phyloP scores from a whole-genome alignment of 2,329 filamentous ascomycete species.

The Coniochaeta hoffmannii region DNA sequence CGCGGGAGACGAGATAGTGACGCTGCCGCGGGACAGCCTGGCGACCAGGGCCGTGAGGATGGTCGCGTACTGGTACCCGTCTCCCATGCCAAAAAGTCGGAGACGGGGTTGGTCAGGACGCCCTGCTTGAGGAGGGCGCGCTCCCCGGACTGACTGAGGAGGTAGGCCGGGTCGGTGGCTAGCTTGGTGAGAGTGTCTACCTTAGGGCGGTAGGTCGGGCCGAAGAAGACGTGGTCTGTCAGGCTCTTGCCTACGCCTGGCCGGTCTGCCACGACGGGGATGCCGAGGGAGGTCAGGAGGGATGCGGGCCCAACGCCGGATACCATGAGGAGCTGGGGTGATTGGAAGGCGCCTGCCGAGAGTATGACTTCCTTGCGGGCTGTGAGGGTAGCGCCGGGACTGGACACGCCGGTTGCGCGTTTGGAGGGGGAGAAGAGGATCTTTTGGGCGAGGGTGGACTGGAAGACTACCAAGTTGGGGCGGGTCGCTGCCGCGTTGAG shows the following conservation, averaged over 20 bases:
- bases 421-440: not conserved
- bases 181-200: slow-evolving; percentile 28
- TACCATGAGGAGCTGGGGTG: slow-evolving; percentile 50
- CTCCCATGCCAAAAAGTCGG: slow-evolving; percentile 16
- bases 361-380: slow-evolving; percentile 45
- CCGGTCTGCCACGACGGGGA: slow-evolving; percentile 2
- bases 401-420: not conserved
- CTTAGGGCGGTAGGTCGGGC: slow-evolving; percentile 17
- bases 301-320: slow-evolving; percentile 39
- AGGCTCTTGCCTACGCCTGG: slow-evolving; percentile 1
- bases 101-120: slow-evolving; percentile 13
- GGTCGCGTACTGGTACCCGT: slow-evolving; percentile 10
- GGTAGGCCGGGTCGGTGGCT: not conserved
- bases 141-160: not conserved
- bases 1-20: slow-evolving; percentile 6
- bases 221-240: slow-evolving; percentile 6
- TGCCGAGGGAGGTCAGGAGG: slow-evolving; percentile 8
- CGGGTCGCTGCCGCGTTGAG: not conserved
- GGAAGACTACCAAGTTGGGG: not conserved
- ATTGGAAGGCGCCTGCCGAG: slow-evolving; percentile 48
- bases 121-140: slow-evolving; percentile 6
- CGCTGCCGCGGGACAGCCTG: slow-evolving; percentile 5
- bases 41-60: slow-evolving; percentile 10
- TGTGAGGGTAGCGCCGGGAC: not conserved
- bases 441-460: not conserved